These are phyloP conservation scores for Scenedesmus sp. DNA, from an alignment of 163 green algal genomes.

Conservation along the genomic window DNA sequence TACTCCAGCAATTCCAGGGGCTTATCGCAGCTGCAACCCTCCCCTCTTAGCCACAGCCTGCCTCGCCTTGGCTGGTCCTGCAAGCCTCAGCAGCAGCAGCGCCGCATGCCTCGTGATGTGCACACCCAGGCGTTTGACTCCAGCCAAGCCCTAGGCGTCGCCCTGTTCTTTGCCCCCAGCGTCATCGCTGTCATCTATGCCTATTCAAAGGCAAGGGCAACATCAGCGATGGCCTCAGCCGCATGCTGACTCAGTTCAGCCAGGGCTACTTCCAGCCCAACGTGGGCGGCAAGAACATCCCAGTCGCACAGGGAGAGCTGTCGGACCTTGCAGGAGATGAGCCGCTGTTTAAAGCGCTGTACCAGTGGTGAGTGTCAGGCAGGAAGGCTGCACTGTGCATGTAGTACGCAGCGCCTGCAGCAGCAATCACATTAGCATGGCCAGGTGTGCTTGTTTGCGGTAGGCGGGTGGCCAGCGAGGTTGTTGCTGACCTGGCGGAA, in stretches of 20 bases:
- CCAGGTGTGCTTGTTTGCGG: no score
- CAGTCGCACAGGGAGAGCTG: slow-evolving; percentile 86
- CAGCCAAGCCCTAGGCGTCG: slow-evolving; percentile 63
- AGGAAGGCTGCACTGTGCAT: background rate
- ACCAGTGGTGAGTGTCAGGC: slow-evolving; percentile 89
- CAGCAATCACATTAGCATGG: no score
- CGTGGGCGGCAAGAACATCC: slow-evolving; percentile 93
- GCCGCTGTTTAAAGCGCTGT: slow-evolving; percentile 94
- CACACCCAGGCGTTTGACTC: background rate
- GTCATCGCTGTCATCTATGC: slow-evolving; percentile 80
- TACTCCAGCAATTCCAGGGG: background rate
- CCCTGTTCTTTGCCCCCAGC: slow-evolving; percentile 89
- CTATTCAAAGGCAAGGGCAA: slow-evolving; percentile 88
- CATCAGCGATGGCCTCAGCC: slow-evolving; percentile 83
- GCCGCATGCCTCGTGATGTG: background rate
- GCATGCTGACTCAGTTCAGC: slow-evolving; percentile 81
- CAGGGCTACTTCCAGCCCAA: slow-evolving; percentile 91
- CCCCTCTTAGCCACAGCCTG: background rate
- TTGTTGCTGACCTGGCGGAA: no score
- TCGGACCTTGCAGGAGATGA: slow-evolving; percentile 91
- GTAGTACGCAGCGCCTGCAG: background rate
- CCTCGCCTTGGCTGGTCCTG: background rate
- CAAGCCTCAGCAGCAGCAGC: background rate
- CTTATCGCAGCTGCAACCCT: background rate
- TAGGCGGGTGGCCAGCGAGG: no score